Conservation (phyloP, 2,329 filamentous ascomycete species). For the Stemphylium lycopersici region DNA sequence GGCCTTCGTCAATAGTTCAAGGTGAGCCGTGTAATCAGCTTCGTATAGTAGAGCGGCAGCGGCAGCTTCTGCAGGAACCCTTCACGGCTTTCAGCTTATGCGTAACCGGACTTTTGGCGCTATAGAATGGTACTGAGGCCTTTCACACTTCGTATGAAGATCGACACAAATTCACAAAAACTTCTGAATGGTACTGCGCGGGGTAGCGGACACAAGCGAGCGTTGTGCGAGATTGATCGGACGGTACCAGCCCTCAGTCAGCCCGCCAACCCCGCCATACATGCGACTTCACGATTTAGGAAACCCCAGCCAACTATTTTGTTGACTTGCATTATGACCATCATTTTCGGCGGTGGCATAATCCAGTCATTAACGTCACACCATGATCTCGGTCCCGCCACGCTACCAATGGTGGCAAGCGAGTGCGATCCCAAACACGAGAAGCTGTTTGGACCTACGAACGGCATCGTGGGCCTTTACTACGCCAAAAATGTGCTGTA, state of each 20-base stretch:
- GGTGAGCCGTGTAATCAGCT: slow-evolving; percentile 18
- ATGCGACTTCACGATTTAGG: too few relatives aligned
- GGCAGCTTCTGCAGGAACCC: slow-evolving; percentile 39
- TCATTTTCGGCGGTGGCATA: too few relatives aligned
- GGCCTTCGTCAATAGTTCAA: not conserved
- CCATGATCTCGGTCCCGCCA: too few relatives aligned
- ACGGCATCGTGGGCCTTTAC: too few relatives aligned
- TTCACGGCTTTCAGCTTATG: not conserved
- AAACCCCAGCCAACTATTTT: not conserved
- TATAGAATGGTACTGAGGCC: not conserved
- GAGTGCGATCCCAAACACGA: too few relatives aligned
- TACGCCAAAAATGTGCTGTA: too few relatives aligned
- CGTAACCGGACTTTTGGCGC: not conserved
- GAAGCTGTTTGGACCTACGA: too few relatives aligned
- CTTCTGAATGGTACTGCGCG: not conserved
- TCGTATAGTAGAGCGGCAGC: slow-evolving; percentile 17
- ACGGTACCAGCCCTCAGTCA: slow-evolving; percentile 13
- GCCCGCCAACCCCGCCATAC: not conserved
- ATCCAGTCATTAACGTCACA: too few relatives aligned
- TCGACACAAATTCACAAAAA: not conserved
- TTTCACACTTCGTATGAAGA: not conserved
- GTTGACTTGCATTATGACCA: not conserved
- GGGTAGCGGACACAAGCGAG: slow-evolving; percentile 17
- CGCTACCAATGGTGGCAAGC: too few relatives aligned
- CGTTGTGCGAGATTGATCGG: slow-evolving; percentile 12